Base-by-base conservation (phyloP, 257 asterid species). In the Datura wrightii region DNA sequence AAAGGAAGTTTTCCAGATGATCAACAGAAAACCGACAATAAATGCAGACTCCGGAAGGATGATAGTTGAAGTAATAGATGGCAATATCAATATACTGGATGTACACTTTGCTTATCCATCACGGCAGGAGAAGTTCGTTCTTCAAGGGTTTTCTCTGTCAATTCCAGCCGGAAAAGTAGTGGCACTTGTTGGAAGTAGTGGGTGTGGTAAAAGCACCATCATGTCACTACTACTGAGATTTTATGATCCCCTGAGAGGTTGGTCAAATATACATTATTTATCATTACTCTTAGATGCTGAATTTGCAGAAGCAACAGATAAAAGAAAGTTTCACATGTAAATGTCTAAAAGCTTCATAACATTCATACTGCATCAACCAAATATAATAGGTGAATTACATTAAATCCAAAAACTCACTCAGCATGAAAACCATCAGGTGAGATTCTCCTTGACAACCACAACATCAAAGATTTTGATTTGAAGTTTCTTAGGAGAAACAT, bases 161-260 rank as follows among this genome's bases (percentile, higher is more conserved):
- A 92, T 94, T 78, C 97, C 94, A 88, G 95, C 94, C 48, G 97
- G 97, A 86, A 93, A 88, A 86, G 96, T 92, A 84, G 94, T 91
- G 54, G 96, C 97, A 7, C 90, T 91, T 14, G 97, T 89, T 65
- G 97, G 95, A 85, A 92, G 92, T 59, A 95, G 98, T 16, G 97
- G 98, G 41, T 94, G 97, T 34, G 97, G 97, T 81, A 94, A 94
- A 91, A 94, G 97, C 91, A 93, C 95, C 83, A 90, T 94, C 91
- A 88, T 92, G 91, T 92, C 97, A 80, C 88, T 93, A 15, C 86
- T 91, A 71, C 85, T 92, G 83, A 89, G 95, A 89, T 93, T 92
- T 86, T 92, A 93, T n/a, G 96, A 94, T 84, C 97, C 97, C 60
- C 19, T 87, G 52, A 87, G 89, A 84, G 96, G 97, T 94, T 85